Base-by-base conservation (phyloP, 2,329 filamentous ascomycete species). In the Arthroderma sp. region DNA sequence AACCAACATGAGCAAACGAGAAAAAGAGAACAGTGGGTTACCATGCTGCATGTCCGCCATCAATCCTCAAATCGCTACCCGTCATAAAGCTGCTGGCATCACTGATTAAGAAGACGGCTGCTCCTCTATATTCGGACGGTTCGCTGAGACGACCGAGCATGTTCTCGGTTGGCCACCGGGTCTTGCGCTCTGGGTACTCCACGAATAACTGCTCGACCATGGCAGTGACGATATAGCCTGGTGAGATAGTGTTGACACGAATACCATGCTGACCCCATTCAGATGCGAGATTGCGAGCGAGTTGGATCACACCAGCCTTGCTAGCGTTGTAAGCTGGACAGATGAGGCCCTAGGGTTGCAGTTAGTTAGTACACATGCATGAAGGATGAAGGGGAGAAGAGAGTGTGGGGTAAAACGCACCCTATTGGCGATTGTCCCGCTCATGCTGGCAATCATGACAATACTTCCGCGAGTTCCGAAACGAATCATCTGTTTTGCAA, bases 91-190 rank as follows among this genome's bases (percentile, higher is more conserved):
- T 75, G 64, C 76, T 79, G 6, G 75, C 75, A 60, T 77, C 74
- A 58, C 73, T 76, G 33, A 77, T 63, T 59, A 77, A 65, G 62
- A 76, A 77, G 38, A 77, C 70, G 0, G 74, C 73, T 0, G 74
- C 74, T 4, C 75, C 85, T 53, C 84, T 80, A 70, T 86, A 88
- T 69, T 90, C 86, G 53, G 82, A 76, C 0, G 86, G 85, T 21
- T 72, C 73, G 66, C 84, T 86, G 59, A 89, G 74, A 35, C 82
- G 79, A 28, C 80, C 83, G 56, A 95, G 77, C 88, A 95, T 93
- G 72, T 94, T 95, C 72, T 91, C 84, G 64, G 79, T 85, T 15
- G 87, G 82, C 90, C 90, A 95, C 60, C 84, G 79, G 7, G 68
- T 90, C 70, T 91, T 93, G 68, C 91, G 85, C 63, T 80, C 84